Conservation (phyloP, 768 basidiomycete genomes). For the Amanita rubescens region DNA sequence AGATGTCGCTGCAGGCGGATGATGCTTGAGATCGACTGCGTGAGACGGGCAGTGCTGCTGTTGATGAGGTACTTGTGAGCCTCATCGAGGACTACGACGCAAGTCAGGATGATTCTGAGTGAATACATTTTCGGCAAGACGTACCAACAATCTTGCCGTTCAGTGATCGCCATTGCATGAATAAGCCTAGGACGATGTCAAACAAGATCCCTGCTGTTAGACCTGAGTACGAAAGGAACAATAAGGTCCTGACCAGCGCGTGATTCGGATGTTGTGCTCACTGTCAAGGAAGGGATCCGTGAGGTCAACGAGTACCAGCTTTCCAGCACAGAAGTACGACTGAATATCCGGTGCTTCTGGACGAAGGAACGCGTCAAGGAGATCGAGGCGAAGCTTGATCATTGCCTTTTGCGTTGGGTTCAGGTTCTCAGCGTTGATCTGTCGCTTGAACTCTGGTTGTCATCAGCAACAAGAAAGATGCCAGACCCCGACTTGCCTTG, state of each 20-base stretch:
- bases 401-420: slow-evolving; percentile 31
- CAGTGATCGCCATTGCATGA: slow-evolving; percentile 11
- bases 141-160: slow-evolving; percentile 13
- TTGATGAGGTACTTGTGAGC: slow-evolving; percentile 45
- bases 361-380: slow-evolving; percentile 37
- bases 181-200: slow-evolving; percentile 31
- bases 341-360: slow-evolving; percentile 7
- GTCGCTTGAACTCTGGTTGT: slow-evolving; percentile 33
- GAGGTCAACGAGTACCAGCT: slow-evolving; percentile 42
- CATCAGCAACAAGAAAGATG: slow-evolving; percentile 3
- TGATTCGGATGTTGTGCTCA: slow-evolving; percentile 15
- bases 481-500: slow-evolving; percentile 13
- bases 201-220: slow-evolving; percentile 25
- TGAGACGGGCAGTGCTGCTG: slow-evolving; percentile 31
- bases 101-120: neutral
- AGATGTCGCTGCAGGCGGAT: slow-evolving; percentile 48
- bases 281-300: slow-evolving; percentile 49
- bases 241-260: neutral
- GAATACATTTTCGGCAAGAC: neutral
- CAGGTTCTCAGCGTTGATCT: slow-evolving; percentile 30
- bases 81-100: slow-evolving; percentile 36
- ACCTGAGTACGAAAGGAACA: slow-evolving; percentile 5
- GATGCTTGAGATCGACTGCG: slow-evolving; percentile 35
- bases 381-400: slow-evolving; percentile 38
- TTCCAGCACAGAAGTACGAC: slow-evolving; percentile 31